A percentile compares a stretch with the other conserved stretches of the same genome.
phyloP scores from a whole-genome alignment of 2,329 filamentous ascomycete genomes.

The Aspergillus fijiensis region DNA sequence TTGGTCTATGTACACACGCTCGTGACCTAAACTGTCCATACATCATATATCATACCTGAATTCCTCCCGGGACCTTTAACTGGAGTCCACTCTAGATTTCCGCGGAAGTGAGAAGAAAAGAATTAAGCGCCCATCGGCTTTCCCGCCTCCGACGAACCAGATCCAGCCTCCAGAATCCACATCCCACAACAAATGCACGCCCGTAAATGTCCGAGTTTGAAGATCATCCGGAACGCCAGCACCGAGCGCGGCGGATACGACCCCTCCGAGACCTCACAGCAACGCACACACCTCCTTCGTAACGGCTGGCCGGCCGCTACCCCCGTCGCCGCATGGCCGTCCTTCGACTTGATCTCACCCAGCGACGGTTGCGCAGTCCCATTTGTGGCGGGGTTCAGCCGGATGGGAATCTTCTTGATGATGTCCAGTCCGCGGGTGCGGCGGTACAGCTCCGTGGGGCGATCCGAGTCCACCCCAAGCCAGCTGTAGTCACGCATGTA shows the following conservation, averaged over 20 bases:
- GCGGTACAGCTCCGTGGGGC: constrained; percentile 59
- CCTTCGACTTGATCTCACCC: neutral
- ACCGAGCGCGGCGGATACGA: constrained; percentile 41
- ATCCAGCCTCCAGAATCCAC: constrained; percentile 37
- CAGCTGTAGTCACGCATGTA: constrained; percentile 72
- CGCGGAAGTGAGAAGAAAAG: too few relatives aligned
- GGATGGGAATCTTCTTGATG: constrained; percentile 50
- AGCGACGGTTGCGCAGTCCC: too few relatives aligned
- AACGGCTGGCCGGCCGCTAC: neutral
- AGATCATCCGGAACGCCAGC: constrained; percentile 38
- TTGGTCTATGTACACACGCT: neutral
- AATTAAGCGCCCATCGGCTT: neutral
- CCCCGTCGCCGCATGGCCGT: neutral
- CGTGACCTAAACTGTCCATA: neutral
- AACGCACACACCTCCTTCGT: constrained; percentile 57
- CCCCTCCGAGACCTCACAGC: constrained; percentile 66
- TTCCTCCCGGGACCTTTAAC: too few relatives aligned
- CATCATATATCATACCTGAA: neutral
- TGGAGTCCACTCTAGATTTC: neutral
- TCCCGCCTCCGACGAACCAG: constrained; percentile 7
- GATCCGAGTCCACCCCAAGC: constrained; percentile 64
- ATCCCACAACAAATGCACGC: constrained; percentile 44
- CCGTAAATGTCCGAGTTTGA: constrained; percentile 37
- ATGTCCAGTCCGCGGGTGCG: constrained; percentile 60
- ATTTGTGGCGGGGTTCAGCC: neutral